Conservation (phyloP, 2,329 filamentous ascomycete genomes). For the Trichoderma sp. region DNA sequence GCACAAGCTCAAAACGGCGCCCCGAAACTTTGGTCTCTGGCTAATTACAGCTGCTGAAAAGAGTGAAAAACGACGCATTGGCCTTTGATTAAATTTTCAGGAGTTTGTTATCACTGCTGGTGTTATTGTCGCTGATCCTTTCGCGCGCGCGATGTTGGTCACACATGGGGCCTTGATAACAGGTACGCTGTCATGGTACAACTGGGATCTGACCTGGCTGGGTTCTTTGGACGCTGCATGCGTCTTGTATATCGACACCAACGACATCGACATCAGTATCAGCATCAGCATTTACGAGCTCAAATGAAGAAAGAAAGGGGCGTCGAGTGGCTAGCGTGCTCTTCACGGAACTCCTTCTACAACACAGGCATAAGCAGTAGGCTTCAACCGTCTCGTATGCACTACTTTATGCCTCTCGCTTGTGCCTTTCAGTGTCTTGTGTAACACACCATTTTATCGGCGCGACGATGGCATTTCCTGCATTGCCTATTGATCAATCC, state of each 20-base stretch:
- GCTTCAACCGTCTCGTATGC: neutral
- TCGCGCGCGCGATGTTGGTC: conserved; percentile 5
- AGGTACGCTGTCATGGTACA: neutral
- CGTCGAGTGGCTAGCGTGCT: neutral
- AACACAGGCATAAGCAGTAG: neutral
- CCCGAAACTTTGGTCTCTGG: conserved; percentile 4
- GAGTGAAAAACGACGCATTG: conserved; percentile 14
- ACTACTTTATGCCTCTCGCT: neutral
- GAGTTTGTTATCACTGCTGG: neutral
- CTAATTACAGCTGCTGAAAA: neutral
- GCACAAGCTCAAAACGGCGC: conserved; percentile 11
- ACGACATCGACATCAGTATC: neutral
- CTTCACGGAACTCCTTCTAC: neutral
- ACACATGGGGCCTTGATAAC: neutral
- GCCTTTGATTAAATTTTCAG: neutral
- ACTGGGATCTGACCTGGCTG: neutral
- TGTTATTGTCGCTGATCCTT: neutral
- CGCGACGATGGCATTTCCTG: neutral
- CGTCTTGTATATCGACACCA: neutral
- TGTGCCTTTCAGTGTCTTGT: neutral
- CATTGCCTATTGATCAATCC: conserved; percentile 9
- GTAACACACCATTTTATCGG: conserved; percentile 2
- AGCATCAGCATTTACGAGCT: neutral
- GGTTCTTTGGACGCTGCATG: neutral
- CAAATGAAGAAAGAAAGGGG: neutral